Conservation (phyloP, 805 yeast species). For the Ogataea pilisensis region DNA sequence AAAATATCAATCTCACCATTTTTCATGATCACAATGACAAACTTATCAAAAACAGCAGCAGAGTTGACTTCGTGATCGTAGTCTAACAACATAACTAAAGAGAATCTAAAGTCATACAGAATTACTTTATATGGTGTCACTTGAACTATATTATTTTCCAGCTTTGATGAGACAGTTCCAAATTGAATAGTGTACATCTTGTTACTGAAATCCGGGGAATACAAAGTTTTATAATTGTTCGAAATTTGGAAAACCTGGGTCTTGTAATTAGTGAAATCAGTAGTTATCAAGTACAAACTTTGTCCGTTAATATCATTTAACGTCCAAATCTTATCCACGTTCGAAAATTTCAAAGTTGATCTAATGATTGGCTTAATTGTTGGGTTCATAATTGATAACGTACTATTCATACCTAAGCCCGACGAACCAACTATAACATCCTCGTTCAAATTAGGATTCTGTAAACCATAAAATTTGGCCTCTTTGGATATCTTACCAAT, state of each 20-base stretch:
- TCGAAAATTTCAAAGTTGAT: conserved; percentile 67
- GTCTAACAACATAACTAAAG: conserved; percentile 45
- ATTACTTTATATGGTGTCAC: conserved; percentile 63
- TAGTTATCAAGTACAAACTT: conserved; percentile 62
- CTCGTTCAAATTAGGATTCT: conserved; percentile 66
- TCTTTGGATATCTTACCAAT: conserved; percentile 58
- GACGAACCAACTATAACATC: conserved; percentile 64
- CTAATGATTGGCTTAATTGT: conserved; percentile 64
- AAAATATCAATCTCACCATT: conserved; percentile 68
- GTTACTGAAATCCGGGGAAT: conserved; percentile 58
- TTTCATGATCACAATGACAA: conserved; percentile 56
- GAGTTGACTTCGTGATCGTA: conserved; percentile 60
- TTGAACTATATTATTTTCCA: conserved; percentile 62
- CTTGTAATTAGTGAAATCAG: conserved; percentile 58
- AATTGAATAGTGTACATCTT: conserved; percentile 63
- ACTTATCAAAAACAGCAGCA: conserved; percentile 60
- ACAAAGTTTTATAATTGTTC: conserved; percentile 57
- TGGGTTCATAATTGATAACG: conserved; percentile 60
- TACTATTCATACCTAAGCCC: conserved; percentile 55
- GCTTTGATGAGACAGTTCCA: conserved; percentile 37
- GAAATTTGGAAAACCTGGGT: conserved; percentile 66
- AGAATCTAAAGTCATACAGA: conserved; percentile 60
- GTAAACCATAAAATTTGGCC: conserved; percentile 52
- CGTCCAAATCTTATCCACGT: conserved; percentile 75
- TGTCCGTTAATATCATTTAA: conserved; percentile 35